Percentiles rank a stretch among this genome's conserved stretches.
phyloP scores from a whole-genome alignment of 441 rosid species.

The Adansonia gregorii region DNA sequence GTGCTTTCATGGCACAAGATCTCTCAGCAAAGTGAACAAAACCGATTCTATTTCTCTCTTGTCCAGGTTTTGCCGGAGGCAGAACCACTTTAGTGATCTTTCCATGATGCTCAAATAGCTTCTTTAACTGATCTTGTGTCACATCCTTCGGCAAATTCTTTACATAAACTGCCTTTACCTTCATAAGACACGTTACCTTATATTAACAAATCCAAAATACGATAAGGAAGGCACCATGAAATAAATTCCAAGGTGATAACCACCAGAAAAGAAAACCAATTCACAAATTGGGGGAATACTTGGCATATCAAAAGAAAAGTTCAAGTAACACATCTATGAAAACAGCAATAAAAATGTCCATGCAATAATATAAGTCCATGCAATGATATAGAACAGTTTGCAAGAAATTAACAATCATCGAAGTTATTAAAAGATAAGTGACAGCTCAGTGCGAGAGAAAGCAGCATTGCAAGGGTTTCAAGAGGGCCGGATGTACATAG shows the following conservation, averaged over 20 bases:
- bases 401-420: neutral
- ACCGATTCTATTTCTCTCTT: conserved; percentile 84
- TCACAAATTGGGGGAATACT: neutral
- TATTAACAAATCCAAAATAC: conserved; percentile 9
- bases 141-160: conserved; percentile 87
- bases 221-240: neutral
- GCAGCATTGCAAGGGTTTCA: neutral
- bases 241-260: neutral
- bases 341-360: neutral
- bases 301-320: neutral
- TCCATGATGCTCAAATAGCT: conserved; percentile 87
- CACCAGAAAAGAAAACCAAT: neutral
- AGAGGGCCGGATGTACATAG: neutral
- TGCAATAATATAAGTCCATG: neutral
- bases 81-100: conserved; percentile 77
- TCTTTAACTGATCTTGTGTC: conserved; percentile 78
- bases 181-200: conserved; percentile 19
- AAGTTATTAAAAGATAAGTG: neutral
- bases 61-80: conserved; percentile 88
- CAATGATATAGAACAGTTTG: neutral
- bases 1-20: conserved; percentile 86
- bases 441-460: neutral
- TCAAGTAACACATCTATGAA: neutral
- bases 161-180: conserved; percentile 96
- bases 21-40: conserved; percentile 95